Evolutionary conservation across 345 rosid species (phyloP).

Genomic region (Adansonia digitata): DNA sequence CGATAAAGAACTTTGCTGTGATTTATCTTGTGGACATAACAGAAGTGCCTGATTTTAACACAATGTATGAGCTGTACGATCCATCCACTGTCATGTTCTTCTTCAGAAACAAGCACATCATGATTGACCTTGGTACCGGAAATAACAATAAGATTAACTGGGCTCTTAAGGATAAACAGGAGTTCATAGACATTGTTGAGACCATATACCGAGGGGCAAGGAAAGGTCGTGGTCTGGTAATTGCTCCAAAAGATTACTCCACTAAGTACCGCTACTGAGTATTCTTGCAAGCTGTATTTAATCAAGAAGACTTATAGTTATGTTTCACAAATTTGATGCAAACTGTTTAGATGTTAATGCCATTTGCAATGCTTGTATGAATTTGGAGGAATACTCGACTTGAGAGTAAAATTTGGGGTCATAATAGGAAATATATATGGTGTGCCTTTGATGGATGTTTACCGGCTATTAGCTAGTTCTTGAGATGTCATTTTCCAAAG

Average conservation of each 20-base stretch:
- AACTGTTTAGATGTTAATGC: background rate
- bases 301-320: background rate
- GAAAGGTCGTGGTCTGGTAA: constrained; percentile 93
- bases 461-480: no score
- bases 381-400: background rate
- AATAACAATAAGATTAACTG: constrained; percentile 98
- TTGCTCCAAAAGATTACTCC: constrained; percentile 96
- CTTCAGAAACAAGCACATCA: constrained; percentile 95
- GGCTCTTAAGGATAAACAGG: constrained; percentile 98
- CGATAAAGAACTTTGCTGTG: constrained; percentile 91
- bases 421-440: no score
- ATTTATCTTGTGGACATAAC: constrained; percentile 92
- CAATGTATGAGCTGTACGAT: constrained; percentile 95
- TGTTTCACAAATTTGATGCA: no score
- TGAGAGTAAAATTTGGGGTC: no score
- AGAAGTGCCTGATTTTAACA: constrained; percentile 92
- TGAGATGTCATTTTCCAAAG: no score
- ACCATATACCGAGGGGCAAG: constrained; percentile 94
- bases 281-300: background rate
- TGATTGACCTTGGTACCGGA: constrained; percentile 98
- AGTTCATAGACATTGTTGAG: constrained; percentile 87
- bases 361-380: background rate
- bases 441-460: no score
- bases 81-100: constrained; percentile 95
- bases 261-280: constrained; percentile 88